Evolutionary conservation across 2,329 filamentous ascomycete genomes (phyloP), one percentile per base, ranked within the genome.

Genomic region (Metarhizium robertsii): DNA sequence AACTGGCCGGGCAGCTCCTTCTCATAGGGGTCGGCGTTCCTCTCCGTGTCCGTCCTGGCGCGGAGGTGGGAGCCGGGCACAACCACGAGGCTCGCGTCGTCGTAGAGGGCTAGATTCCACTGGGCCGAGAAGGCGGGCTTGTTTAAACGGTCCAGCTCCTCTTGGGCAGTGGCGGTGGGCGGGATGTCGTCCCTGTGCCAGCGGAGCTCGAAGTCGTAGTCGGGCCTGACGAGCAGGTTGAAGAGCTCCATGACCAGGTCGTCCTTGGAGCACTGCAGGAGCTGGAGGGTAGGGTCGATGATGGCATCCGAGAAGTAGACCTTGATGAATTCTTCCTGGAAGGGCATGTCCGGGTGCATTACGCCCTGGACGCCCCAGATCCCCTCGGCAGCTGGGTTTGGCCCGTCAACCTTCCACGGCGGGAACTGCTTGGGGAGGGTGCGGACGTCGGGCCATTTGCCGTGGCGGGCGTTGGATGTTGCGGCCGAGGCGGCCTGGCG

Each of bases 301-400:
- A 92, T 73, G 32, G 77, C 74, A 25, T 79, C 73, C 38, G 83
- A 81, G 67, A 95, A 95, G 71, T 95, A 95, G 56, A 80, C 76
- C 53, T 75, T 68, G 6, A 83, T 79, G 70, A 92, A 95, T 1
- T 76, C 67, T 2, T 75, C 68, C 57, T 80, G 76, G 53, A 80
- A 78, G 0, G 83, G 79, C 62, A 92, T 81, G 2, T 78, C 74
- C 0, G 90, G 90, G 69, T 92, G 86, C 63, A 95, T 76, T 2
- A 95, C 78, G 69, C 91, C 88, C 75, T 95, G 90, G 3, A 95
- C 86, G 59, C 90, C 90, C 90, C 90, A 95, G 69, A 95, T 95
- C 14, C 88, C 89, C 51, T 77, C 69, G 2, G 73, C 70, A 1
- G 77, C 51, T n/a, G 51, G 51, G 42, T 53, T 53, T 38, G 51